A percentile compares a stretch with the other conserved stretches of the same genome.
These are phyloP conservation scores for Dacryopinax primogenitus DNA, from an alignment of 768 basidiomycete genomes.

Conservation along the genomic window DNA sequence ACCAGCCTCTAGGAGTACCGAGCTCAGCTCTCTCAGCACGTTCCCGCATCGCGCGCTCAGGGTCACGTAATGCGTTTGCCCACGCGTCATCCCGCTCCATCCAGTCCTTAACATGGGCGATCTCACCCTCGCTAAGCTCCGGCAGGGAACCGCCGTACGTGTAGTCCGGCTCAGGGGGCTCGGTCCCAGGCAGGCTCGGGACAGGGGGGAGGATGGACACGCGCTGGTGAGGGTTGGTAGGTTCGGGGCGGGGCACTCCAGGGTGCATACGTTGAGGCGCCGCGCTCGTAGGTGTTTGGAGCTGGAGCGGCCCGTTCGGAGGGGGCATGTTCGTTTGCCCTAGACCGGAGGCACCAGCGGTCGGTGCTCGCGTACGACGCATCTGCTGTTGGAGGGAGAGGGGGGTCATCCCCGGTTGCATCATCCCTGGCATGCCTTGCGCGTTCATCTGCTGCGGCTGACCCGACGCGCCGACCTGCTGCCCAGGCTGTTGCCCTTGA, in stretches of 20 bases:
- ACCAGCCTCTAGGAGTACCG: slow-evolving; percentile 21
- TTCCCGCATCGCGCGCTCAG: slow-evolving; percentile 15
- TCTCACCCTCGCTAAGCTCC: slow-evolving; percentile 38
- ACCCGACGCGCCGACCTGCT: slow-evolving; percentile 4
- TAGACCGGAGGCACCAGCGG: neutral
- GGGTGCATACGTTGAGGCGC: slow-evolving; percentile 15
- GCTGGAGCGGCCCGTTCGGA: neutral
- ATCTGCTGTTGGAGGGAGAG: too few species aligned
- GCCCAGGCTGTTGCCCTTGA: slow-evolving; percentile 7
- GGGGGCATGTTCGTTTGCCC: neutral
- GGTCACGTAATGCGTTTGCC: slow-evolving; percentile 15
- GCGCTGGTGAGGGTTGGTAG: slow-evolving; percentile 18
- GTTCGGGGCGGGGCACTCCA: slow-evolving; percentile 13
- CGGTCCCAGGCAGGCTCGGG: slow-evolving; percentile 30
- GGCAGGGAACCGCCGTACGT: slow-evolving; percentile 32
- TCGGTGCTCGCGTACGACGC: neutral
- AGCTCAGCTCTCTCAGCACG: slow-evolving; percentile 14
- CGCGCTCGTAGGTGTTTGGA: too few species aligned
- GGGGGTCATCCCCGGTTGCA: too few species aligned
- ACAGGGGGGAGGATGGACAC: slow-evolving; percentile 49
- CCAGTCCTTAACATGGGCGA: slow-evolving; percentile 45
- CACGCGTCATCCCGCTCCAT: slow-evolving; percentile 46
- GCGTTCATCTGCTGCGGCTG: neutral
- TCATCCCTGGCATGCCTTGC: neutral
- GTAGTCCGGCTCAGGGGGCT: slow-evolving; percentile 28